Evolutionary conservation across 306 rosid species (phyloP).

Genomic region (Oemleria cerasiformis): DNA sequence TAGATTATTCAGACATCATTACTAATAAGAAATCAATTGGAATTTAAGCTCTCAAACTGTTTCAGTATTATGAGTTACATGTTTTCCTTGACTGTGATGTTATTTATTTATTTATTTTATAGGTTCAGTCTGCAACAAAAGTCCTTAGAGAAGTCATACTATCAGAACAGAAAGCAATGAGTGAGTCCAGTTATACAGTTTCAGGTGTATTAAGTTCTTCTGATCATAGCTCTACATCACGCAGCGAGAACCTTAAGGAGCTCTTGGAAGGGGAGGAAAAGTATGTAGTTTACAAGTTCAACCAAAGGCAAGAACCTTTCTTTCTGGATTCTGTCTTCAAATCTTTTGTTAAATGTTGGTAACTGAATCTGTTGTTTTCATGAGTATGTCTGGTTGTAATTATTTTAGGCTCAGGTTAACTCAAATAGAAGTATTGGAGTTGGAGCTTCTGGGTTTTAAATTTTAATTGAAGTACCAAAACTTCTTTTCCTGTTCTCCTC

Average conservation of each 20-base stretch:
- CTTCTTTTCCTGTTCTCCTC: background rate
- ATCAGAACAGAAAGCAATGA: conserved; percentile 52
- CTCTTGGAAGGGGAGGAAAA: conserved; percentile 48
- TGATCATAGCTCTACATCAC: conserved; percentile 42
- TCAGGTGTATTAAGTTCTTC: conserved; percentile 76
- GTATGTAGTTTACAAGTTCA: conserved; percentile 55
- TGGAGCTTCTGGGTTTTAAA: background rate
- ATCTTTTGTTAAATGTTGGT: background rate
- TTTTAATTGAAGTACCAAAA: background rate
- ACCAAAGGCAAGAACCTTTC: conserved; percentile 51
- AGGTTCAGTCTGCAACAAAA: conserved; percentile 58
- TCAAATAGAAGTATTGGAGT: background rate
- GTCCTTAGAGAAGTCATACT: conserved; percentile 54
- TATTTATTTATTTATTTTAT: conserved; percentile 24
- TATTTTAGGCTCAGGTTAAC: background rate
- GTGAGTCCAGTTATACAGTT: conserved; percentile 56
- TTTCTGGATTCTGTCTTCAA: background rate
- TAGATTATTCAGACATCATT: background rate
- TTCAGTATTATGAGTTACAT: conserved; percentile 1
- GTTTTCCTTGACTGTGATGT: conserved; percentile 3
- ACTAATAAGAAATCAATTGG: background rate
- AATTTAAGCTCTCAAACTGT: background rate
- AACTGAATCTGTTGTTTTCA: background rate
- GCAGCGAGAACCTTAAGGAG: conserved; percentile 57
- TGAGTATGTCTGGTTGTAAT: background rate